Conservation (phyloP, 176 grass and related monocot species). For the Panicum miliaceum region DNA sequence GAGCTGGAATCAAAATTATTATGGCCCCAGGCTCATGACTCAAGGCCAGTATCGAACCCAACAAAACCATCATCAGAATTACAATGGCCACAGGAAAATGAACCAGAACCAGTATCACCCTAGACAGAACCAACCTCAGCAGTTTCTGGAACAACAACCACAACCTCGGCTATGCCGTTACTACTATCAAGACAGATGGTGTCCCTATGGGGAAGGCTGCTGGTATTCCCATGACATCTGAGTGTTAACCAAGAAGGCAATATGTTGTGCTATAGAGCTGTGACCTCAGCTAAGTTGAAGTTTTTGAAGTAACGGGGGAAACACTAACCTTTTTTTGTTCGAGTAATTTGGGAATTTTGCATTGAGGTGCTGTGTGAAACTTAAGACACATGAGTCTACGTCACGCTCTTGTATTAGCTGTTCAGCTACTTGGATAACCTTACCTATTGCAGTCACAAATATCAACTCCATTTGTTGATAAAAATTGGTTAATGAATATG, state of each 20-base stretch:
- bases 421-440: neutral
- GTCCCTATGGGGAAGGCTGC: constrained; percentile 40
- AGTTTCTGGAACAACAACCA: neutral
- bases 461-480: neutral
- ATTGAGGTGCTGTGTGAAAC: constrained; percentile 14
- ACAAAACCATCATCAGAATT: constrained; percentile 2
- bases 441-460: neutral
- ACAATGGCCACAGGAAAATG: neutral
- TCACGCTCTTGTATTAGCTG: constrained; percentile 19
- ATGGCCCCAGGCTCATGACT: neutral
- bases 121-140: neutral
- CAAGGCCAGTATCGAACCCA: constrained; percentile 3
- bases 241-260: neutral
- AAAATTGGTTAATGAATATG: neutral
- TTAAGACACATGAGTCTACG: neutral
- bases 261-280: neutral
- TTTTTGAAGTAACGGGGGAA: neutral
- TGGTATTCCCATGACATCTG: constrained; percentile 42
- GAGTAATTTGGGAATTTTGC: neutral
- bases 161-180: neutral
- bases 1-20: neutral
- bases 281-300: neutral
- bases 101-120: constrained; percentile 9
- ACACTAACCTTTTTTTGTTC: neutral
- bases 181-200: constrained; percentile 41